Evolutionary conservation across 345 rosid species (phyloP), one percentile per base, ranked within the genome.

Genomic region (Eutrema yunnanense): DNA sequence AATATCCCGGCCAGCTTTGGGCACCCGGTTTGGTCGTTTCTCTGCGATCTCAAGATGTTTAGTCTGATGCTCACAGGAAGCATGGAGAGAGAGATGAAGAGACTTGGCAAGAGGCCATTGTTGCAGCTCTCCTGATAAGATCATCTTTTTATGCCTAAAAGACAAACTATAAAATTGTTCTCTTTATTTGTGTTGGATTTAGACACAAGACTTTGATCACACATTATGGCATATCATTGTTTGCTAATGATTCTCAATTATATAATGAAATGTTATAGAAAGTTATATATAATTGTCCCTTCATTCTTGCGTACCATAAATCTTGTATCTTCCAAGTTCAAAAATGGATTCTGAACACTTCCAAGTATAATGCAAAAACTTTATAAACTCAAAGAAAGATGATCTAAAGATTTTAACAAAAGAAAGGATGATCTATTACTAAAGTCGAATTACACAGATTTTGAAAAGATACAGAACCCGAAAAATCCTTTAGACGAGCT

Each of bases 51-150:
- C 72, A 89, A 87, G 87, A 94, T 94, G 98, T 94, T 91, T 77
- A 89, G 91, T 2, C 73, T 94, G 80, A 94, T 91, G 98, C 85
- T 91, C 33, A 89, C 92, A 9, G 98, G 98, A 56, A 81, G 83
- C 37, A 87, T 94, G 98, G 98, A 94, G 67, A 89, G 80, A 69
- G 98, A 94, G 85, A 88, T 91, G 72, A 94, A 94, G 85, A 82
- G 97, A 74, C 96, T 91, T 46, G 98, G 97, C 22, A 91, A 94
- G 85, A 82, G 96, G 55, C 98, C 98, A 22, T 83, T 87, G 65
- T 73, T 89, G 59, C 90, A 88, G 69, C 76, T 75, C 61, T 85
- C 84, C 55, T 92, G 81, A 84, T 40, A 44, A 9, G n/a, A 22
- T 27, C 4, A 37, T 6, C 19, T 46, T 37, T 37, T 57, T 22